Percentiles rank a stretch among this genome's conserved stretches.
phyloP scores from a whole-genome alignment of 1,139 yeast species.

The Blastobotrys arbuscula region DNA sequence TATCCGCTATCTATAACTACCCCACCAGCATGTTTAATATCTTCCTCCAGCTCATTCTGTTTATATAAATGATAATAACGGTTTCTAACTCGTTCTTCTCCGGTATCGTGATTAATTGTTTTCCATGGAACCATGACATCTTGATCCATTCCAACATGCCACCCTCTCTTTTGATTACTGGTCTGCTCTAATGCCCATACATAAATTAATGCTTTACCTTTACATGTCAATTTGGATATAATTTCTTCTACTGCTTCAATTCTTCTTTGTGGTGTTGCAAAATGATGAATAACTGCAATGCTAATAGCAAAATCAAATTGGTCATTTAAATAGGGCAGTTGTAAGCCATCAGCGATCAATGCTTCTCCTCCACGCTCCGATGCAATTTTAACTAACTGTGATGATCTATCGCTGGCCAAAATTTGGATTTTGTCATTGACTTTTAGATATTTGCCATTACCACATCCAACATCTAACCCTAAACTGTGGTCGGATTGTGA shows the following conservation, averaged over 20 bases:
- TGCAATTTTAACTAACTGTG: conserved; percentile 73
- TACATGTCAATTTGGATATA: conserved; percentile 48
- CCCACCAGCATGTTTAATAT: conserved; percentile 66
- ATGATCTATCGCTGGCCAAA: conserved; percentile 80
- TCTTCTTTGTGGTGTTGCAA: conserved; percentile 77
- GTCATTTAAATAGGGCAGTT: conserved; percentile 55
- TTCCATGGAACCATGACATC: conserved; percentile 98
- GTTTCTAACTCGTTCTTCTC: conserved; percentile 51
- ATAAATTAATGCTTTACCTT: conserved; percentile 72
- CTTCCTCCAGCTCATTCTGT: conserved; percentile 72
- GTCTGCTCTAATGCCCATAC: conserved; percentile 95
- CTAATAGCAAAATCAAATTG: conserved; percentile 87
- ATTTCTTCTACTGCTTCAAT: conserved; percentile 67
- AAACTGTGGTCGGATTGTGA: conserved; percentile 40
- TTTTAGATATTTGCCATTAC: conserved; percentile 85
- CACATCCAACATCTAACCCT: conserved; percentile 75
- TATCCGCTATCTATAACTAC: conserved; percentile 66
- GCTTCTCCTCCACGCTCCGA: conserved; percentile 40
- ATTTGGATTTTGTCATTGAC: conserved; percentile 63
- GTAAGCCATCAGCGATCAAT: conserved; percentile 70
- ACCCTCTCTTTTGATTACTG: conserved; percentile 76
- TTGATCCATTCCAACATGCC: conserved; percentile 84
- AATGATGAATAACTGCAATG: conserved; percentile 94
- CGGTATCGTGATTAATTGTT: conserved; percentile 25
- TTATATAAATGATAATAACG: conserved; percentile 84